These are phyloP conservation scores for Pisolithus marmoratus DNA, from an alignment of 768 basidiomycete species.

Conservation along the genomic window DNA sequence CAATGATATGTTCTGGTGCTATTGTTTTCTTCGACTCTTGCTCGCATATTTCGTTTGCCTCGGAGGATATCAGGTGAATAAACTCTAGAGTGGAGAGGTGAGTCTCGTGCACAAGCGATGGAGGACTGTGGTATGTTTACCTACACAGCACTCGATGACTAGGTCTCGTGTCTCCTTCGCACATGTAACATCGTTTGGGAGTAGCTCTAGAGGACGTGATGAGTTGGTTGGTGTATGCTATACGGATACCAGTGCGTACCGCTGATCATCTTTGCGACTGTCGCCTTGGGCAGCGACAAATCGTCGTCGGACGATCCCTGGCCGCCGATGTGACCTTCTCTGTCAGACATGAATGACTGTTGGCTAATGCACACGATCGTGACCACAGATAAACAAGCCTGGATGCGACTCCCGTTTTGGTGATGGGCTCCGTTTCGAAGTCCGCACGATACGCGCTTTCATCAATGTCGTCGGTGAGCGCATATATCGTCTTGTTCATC, in stretches of 20 bases:
- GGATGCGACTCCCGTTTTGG: constrained; percentile 14
- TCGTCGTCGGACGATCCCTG: constrained; percentile 81
- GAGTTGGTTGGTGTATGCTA: constrained; percentile 4
- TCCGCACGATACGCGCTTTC: constrained; percentile 23
- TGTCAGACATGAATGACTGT: constrained; percentile 70
- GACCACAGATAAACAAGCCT: no score
- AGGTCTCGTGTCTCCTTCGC: constrained; percentile 96
- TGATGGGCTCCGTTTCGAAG: constrained; percentile 29
- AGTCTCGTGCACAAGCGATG: constrained; percentile 9
- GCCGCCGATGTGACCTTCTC: constrained; percentile 66
- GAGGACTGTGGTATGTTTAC: constrained; percentile 49
- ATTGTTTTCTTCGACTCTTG: constrained; percentile 99
- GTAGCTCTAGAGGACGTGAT: constrained; percentile 56
- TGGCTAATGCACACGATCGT: constrained; percentile 5
- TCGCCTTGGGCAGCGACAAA: constrained; percentile 92
- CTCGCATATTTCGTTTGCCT: constrained; percentile 97
- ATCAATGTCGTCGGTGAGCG: constrained; percentile 58
- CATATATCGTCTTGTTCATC: not conserved
- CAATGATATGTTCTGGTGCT: constrained; percentile 93
- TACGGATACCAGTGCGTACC: constrained; percentile 40
- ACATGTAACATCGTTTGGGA: constrained; percentile 82
- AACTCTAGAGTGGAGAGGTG: constrained; percentile 61
- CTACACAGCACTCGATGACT: constrained; percentile 98
- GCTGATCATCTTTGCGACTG: constrained; percentile 93
- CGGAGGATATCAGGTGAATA: constrained; percentile 94